Conservation (phyloP, 1,284 basidiomycete species). For the Microbotryum violaceum region DNA sequence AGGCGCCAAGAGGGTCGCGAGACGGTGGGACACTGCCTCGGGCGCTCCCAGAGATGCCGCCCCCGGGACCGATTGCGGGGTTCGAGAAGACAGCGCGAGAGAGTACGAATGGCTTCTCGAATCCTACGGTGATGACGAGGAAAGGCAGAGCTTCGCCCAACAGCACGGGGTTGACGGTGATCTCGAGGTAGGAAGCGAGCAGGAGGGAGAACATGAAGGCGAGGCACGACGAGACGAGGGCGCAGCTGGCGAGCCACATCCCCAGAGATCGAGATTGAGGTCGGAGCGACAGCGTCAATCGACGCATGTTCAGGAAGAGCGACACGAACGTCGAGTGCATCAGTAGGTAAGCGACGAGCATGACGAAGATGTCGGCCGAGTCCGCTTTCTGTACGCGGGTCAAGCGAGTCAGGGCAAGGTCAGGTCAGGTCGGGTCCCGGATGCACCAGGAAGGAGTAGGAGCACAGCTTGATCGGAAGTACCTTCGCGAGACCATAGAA, state of each 20-base stretch:
- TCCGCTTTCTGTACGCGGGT: conserved; percentile 63
- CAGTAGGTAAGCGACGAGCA: conserved; percentile 87
- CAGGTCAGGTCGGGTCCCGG: not conserved
- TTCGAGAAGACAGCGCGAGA: conserved; percentile 84
- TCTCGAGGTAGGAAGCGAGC: conserved; percentile 69
- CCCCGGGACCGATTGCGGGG: conserved; percentile 55
- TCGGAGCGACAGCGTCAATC: conserved; percentile 82
- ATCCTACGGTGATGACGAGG: conserved; percentile 94
- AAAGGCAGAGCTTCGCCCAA: conserved; percentile 94
- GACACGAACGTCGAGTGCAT: conserved; percentile 96
- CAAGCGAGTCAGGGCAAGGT: not conserved
- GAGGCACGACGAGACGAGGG: conserved; percentile 70
- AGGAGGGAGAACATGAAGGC: conserved; percentile 82
- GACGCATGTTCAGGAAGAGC: conserved; percentile 75
- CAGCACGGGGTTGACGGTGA: conserved; percentile 85
- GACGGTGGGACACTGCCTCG: not conserved
- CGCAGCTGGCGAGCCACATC: conserved; percentile 63
- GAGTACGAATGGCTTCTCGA: conserved; percentile 91
- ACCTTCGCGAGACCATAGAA: conserved; percentile 83
- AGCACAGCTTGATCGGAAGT: conserved; percentile 28
- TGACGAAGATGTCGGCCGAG: conserved; percentile 89
- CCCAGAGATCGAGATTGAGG: conserved; percentile 76
- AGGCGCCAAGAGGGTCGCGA: conserved; percentile 38
- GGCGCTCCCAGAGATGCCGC: conserved; percentile 4
- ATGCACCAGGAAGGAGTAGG: not conserved